These are phyloP conservation scores for Eucalyptus grandis DNA, from an alignment of 345 rosid genomes.

Conservation along the genomic window DNA sequence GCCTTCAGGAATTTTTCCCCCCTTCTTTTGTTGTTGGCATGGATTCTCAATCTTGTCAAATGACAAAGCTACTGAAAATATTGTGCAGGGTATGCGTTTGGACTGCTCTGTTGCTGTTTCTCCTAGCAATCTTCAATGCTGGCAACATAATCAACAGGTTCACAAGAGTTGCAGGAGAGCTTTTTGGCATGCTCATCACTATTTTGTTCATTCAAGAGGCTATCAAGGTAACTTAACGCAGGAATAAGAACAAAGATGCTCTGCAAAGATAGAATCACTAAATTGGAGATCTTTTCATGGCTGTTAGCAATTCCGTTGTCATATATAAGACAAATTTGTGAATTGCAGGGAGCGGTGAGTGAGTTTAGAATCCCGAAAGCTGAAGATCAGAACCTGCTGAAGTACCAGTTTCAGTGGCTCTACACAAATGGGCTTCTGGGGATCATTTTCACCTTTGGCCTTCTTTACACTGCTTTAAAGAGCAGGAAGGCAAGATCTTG, in stretches of 20 bases:
- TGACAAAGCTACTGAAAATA: neutral
- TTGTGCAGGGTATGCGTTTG: slow-evolving; percentile 78
- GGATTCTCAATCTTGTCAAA: neutral
- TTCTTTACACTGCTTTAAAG: slow-evolving; percentile 37
- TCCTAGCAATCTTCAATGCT: slow-evolving; percentile 51
- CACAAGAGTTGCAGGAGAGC: slow-evolving; percentile 76
- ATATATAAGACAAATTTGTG: neutral
- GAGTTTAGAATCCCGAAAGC: slow-evolving; percentile 37
- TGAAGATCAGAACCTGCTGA: slow-evolving; percentile 20
- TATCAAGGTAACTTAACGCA: slow-evolving; percentile 28
- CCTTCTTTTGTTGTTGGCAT: neutral
- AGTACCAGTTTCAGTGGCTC: slow-evolving; percentile 39
- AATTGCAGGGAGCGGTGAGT: slow-evolving; percentile 43
- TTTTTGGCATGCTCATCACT: slow-evolving; percentile 75
- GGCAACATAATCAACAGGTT: slow-evolving; percentile 61
- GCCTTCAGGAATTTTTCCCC: neutral
- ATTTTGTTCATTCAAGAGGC: slow-evolving; percentile 84
- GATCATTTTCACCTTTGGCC: slow-evolving; percentile 55
- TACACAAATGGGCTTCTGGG: slow-evolving; percentile 64
- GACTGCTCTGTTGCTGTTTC: slow-evolving; percentile 67
- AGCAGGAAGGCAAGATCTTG: slow-evolving; percentile 65
- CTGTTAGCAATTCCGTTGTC: neutral
- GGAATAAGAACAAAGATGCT: neutral
- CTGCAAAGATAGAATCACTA: neutral
- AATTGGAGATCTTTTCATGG: neutral